phyloP scores from a whole-genome alignment of 2,329 filamentous ascomycete species.

The Claviceps sorghi region DNA sequence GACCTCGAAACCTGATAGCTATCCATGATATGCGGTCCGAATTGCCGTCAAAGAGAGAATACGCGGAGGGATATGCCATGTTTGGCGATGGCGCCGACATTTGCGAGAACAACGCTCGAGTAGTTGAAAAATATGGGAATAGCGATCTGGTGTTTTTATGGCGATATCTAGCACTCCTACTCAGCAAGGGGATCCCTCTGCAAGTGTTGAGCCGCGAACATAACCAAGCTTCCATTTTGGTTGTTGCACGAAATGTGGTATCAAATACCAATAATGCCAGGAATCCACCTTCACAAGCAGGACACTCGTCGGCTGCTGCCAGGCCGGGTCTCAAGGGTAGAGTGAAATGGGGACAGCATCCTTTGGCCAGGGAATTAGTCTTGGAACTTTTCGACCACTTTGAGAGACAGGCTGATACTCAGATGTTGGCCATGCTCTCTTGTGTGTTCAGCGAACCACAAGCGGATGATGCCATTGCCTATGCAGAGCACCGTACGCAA shows the following conservation, averaged over 20 bases:
- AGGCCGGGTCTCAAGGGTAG: slow-evolving; percentile 33
- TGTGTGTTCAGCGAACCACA: slow-evolving; percentile 52
- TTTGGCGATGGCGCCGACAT: slow-evolving; percentile 71
- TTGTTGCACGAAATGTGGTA: slow-evolving; percentile 52
- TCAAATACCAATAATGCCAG: slow-evolving; percentile 21
- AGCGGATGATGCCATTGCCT: slow-evolving; percentile 39
- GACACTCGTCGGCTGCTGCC: slow-evolving; percentile 4
- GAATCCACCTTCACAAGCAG: background rate
- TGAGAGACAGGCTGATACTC: slow-evolving; percentile 46
- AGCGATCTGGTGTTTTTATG: slow-evolving; percentile 67
- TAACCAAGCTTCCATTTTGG: slow-evolving; percentile 45
- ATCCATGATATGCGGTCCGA: slow-evolving; percentile 56
- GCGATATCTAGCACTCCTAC: slow-evolving; percentile 63
- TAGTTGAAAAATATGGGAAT: slow-evolving; percentile 58
- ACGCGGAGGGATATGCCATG: slow-evolving; percentile 69
- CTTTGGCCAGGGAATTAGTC: slow-evolving; percentile 47
- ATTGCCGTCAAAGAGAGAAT: slow-evolving; percentile 62
- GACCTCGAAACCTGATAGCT: slow-evolving; percentile 54
- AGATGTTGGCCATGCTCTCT: slow-evolving; percentile 59
- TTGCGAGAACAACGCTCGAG: slow-evolving; percentile 67
- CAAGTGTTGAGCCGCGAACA: slow-evolving; percentile 43
- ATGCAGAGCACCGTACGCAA: slow-evolving; percentile 40
- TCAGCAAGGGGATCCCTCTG: slow-evolving; percentile 63
- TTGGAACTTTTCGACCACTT: slow-evolving; percentile 48
- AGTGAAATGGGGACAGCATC: slow-evolving; percentile 55